Evolutionary conservation across 2,329 filamentous ascomycete species (phyloP).

Genomic region (Xylariomycetidae sp.): DNA sequence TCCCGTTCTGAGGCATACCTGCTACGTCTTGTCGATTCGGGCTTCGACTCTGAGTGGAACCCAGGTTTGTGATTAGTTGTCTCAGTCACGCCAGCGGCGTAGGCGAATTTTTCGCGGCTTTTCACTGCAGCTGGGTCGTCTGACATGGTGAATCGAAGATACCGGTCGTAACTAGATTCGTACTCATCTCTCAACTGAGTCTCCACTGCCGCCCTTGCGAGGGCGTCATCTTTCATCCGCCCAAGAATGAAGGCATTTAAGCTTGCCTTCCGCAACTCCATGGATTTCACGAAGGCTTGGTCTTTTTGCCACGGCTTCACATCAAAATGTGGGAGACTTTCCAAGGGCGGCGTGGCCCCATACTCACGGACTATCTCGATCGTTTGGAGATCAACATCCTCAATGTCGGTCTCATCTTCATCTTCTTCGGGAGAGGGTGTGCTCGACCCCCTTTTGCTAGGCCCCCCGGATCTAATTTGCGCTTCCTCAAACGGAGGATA

Average conservation of each 20-base stretch:
- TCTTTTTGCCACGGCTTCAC: constrained; percentile 46
- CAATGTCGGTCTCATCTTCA: constrained; percentile 51
- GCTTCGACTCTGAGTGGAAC: constrained; percentile 47
- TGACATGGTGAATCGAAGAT: constrained; percentile 53
- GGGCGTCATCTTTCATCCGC: constrained; percentile 38
- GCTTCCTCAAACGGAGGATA: constrained; percentile 24
- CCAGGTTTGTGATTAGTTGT: constrained; percentile 29
- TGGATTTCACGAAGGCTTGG: constrained; percentile 36
- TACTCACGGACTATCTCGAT: constrained; percentile 45
- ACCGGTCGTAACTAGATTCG: constrained; percentile 42
- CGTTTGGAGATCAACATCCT: constrained; percentile 47
- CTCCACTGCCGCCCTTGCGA: constrained; percentile 34
- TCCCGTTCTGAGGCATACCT: constrained; percentile 69
- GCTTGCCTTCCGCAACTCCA: constrained; percentile 32
- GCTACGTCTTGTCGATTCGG: constrained; percentile 46
- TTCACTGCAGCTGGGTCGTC: constrained; percentile 50
- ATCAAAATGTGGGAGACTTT: constrained; percentile 46
- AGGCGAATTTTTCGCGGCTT: constrained; percentile 50
- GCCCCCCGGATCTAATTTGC: constrained; percentile 18
- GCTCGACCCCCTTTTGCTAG: constrained; percentile 29
- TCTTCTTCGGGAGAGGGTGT: constrained; percentile 47
- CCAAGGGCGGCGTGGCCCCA: constrained; percentile 50
- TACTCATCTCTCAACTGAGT: constrained; percentile 37
- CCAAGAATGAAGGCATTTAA: constrained; percentile 43
- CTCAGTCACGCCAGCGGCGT: constrained; percentile 31